Evolutionary conservation across 345 rosid genomes (phyloP).

Genomic region (Dipteronia sinensis): DNA sequence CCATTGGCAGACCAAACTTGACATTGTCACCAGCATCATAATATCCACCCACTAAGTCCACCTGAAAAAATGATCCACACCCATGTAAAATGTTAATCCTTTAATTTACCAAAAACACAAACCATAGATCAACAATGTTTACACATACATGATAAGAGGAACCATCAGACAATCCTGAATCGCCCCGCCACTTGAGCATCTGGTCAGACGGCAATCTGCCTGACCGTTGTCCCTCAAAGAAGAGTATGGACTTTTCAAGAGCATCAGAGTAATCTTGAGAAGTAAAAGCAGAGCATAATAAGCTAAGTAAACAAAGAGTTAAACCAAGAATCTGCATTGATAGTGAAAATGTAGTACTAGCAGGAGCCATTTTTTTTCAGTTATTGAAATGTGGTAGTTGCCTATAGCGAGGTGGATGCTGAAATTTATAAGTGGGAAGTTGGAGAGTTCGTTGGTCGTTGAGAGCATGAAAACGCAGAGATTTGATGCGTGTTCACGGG

Average conservation of each 20-base stretch:
- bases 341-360: constrained; percentile 4
- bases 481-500: constrained; percentile 50
- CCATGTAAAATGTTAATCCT: background rate
- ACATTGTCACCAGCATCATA: constrained; percentile 87
- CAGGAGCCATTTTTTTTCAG: constrained; percentile 26
- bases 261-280: constrained; percentile 60
- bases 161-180: constrained; percentile 69
- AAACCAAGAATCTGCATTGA: constrained; percentile 20
- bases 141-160: constrained; percentile 45
- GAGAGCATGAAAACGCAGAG: background rate
- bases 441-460: constrained; percentile 44
- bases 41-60: constrained; percentile 72
- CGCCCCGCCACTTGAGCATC: constrained; percentile 56
- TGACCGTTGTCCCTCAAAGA: constrained; percentile 78
- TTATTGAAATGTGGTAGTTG: background rate
- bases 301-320: constrained; percentile 23
- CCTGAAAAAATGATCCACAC: constrained; percentile 38
- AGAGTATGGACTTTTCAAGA: constrained; percentile 62
- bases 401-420: background rate
- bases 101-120: background rate
- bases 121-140: background rate
- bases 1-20: constrained; percentile 80
- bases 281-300: constrained; percentile 46
- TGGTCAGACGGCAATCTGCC: constrained; percentile 63
- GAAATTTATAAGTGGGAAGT: constrained; percentile 32